Conservation (phyloP, 1,284 basidiomycete genomes). For the Rugosomyces carneus region DNA sequence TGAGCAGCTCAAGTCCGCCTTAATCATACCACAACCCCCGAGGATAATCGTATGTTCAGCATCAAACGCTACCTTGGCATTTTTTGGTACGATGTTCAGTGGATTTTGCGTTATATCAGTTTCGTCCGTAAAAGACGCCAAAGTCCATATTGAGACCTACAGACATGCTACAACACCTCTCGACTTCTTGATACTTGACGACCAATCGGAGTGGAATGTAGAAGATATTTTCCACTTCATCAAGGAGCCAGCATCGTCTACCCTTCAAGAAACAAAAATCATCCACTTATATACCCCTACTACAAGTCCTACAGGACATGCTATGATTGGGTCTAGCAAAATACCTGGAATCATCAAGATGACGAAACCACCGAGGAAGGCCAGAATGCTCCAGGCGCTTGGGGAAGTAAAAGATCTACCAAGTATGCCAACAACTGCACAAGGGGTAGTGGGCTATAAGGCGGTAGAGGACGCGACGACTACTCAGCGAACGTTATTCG, state of each 20-base stretch:
- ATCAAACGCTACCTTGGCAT: constrained; percentile 48
- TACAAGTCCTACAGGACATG: constrained; percentile 44
- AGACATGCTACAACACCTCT: constrained; percentile 30
- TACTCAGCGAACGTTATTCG: constrained; percentile 49
- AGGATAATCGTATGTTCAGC: constrained; percentile 52
- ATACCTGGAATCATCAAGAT: constrained; percentile 57
- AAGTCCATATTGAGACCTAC: constrained; percentile 33
- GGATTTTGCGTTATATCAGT: constrained; percentile 45
- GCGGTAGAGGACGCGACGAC: constrained; percentile 40
- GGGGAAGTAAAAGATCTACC: constrained; percentile 53
- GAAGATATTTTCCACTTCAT: constrained; percentile 48
- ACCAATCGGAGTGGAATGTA: constrained; percentile 52
- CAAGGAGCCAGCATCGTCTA: constrained; percentile 29
- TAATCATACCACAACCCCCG: constrained; percentile 41
- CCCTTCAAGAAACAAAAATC: constrained; percentile 51
- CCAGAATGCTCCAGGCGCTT: constrained; percentile 54
- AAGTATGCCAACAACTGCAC: constrained; percentile 31
- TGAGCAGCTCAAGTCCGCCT: constrained; percentile 34
- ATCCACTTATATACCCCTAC: constrained; percentile 69
- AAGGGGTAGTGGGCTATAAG: constrained; percentile 32
- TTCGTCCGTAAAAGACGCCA: constrained; percentile 40
- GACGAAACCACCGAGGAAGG: constrained; percentile 62
- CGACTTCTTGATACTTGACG: constrained; percentile 62
- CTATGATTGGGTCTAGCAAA: constrained; percentile 42
- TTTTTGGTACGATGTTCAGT: constrained; percentile 50